These are phyloP conservation scores for Fraxinus ornus DNA, from an alignment of 305 asterid species.

Conservation along the genomic window DNA sequence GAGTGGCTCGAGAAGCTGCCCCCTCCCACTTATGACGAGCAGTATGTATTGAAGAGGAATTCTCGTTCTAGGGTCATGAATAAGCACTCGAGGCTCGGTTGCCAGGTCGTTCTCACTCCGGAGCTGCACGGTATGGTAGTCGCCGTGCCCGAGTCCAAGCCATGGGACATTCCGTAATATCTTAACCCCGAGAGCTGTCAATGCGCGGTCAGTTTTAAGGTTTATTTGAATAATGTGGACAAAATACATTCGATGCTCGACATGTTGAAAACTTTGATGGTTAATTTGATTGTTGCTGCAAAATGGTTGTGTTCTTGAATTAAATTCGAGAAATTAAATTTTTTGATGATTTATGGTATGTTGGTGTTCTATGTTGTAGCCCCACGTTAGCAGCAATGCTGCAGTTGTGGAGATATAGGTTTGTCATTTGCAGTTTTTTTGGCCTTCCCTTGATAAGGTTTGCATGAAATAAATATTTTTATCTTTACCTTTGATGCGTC, in stretches of 20 bases:
- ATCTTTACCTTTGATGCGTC: not conserved
- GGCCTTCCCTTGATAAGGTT: not conserved
- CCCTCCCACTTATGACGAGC: slow-evolving; percentile 63
- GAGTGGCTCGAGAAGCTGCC: slow-evolving; percentile 95
- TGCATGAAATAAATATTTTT: not conserved
- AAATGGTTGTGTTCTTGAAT: not conserved
- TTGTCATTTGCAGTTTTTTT: not conserved
- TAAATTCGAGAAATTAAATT: not conserved
- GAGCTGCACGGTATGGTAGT: slow-evolving; percentile 96
- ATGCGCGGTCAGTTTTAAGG: not conserved
- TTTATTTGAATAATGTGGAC: not conserved
- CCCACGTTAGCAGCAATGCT: not conserved
- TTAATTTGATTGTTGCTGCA: not conserved
- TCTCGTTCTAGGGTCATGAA: slow-evolving; percentile 57
- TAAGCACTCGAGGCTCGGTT: slow-evolving; percentile 85
- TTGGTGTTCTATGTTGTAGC: not conserved
- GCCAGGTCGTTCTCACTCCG: slow-evolving; percentile 71
- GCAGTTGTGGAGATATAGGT: not conserved
- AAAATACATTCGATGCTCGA: not conserved
- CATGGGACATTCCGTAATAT: slow-evolving; percentile 82
- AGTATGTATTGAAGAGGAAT: slow-evolving; percentile 73
- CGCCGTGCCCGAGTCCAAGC: slow-evolving; percentile 79
- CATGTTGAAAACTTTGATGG: not conserved
- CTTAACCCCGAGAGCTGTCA: not conserved
- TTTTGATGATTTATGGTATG: not conserved